A percentile compares a stretch with the other conserved stretches of the same genome.
Conservation (phyloP, 208 protist genomes). For the Acanthamoeba lugdunensis region DNA sequence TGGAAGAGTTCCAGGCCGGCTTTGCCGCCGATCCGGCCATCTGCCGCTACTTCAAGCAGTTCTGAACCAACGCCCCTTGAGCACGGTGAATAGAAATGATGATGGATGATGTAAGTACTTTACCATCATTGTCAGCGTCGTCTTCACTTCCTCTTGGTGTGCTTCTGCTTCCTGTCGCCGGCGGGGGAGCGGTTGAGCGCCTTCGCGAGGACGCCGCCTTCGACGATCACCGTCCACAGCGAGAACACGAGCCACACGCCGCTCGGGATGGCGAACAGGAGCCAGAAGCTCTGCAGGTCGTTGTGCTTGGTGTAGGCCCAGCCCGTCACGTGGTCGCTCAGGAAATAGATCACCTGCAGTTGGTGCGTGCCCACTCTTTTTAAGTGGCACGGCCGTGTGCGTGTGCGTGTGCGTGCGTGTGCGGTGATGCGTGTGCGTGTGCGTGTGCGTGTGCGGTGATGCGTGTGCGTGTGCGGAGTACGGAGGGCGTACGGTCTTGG, state of each 20-base stretch:
- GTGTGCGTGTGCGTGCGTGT: background rate
- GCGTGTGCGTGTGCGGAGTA: background rate
- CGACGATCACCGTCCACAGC: slow-evolving; percentile 9
- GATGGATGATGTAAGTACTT: no score
- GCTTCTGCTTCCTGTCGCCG: background rate
- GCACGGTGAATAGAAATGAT: no score
- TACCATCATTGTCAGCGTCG: no score
- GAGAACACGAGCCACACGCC: slow-evolving; percentile 44
- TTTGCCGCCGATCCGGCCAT: background rate
- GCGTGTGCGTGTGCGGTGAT: background rate
- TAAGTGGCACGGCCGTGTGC: background rate
- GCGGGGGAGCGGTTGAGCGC: background rate
- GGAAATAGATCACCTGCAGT: slow-evolving; percentile 1
- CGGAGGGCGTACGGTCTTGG: slow-evolving; percentile 39
- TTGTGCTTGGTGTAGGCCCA: slow-evolving; percentile 43
- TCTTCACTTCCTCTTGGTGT: background rate
- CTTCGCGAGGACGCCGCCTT: background rate
- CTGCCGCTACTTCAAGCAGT: slow-evolving; percentile 2
- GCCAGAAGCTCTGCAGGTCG: slow-evolving; percentile 34
- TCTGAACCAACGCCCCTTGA: background rate
- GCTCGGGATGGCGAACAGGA: slow-evolving; percentile 52
- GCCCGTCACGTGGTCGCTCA: slow-evolving; percentile 27
- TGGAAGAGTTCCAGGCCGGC: background rate
- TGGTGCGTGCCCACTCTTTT: no score
- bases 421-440: background rate